These are phyloP conservation scores for Polychytrium aggregatum DNA, from an alignment of 192 early-diverging fungal genomes.

Conservation along the genomic window DNA sequence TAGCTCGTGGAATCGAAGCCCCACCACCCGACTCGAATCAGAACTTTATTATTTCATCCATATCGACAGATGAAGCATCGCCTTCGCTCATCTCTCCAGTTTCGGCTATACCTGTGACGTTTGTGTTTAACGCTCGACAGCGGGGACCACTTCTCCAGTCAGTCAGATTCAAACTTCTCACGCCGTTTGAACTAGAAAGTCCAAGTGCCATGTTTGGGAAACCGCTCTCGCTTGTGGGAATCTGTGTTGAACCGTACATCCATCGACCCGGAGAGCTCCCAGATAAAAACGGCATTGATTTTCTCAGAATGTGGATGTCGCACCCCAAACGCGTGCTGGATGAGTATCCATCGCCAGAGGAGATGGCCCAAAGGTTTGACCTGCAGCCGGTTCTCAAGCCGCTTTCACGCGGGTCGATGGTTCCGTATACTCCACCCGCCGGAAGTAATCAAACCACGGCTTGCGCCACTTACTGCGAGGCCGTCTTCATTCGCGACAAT, in stretches of 20 bases:
- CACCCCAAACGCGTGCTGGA: constrained; percentile 39
- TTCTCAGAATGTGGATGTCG: constrained; percentile 44
- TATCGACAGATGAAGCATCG: constrained; percentile 14
- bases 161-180: constrained; percentile 21
- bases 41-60: constrained; percentile 13
- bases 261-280: constrained; percentile 26
- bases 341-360: constrained; percentile 33
- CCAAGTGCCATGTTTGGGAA: constrained; percentile 21
- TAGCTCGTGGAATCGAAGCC: constrained; percentile 8
- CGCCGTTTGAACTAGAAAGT: constrained; percentile 11
- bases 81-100: constrained; percentile 17
- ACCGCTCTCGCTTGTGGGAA: constrained; percentile 29
- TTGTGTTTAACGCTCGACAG: constrained; percentile 25
- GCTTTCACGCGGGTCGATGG: too few species aligned
- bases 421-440: too few species aligned
- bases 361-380: constrained; percentile 25
- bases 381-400: too few species aligned
- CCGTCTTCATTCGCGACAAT: constrained; percentile 4
- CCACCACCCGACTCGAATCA: background rate
- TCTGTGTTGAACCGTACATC: constrained; percentile 41
- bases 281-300: constrained; percentile 40
- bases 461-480: too few species aligned
- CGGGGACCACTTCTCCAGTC: constrained; percentile 28
- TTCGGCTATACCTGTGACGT: constrained; percentile 28
- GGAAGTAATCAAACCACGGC: too few species aligned